A percentile compares a stretch with the other conserved stretches of the same genome.
Evolutionary conservation across 768 basidiomycete species (phyloP).

Genomic region (Sporobolomyces phaffii): DNA sequence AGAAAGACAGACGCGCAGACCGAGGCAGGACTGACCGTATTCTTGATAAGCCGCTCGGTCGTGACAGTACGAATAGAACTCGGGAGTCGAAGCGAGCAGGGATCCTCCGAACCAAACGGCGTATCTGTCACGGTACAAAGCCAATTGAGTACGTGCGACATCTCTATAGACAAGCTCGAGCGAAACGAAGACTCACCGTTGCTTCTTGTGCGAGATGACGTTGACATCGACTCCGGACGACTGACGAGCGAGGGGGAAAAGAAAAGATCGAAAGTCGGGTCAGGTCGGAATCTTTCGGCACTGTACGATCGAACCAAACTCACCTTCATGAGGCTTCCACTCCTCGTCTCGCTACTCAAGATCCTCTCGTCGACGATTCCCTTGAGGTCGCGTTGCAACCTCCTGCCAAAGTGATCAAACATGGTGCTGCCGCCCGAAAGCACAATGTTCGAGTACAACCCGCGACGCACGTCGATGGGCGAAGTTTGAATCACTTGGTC

Average conservation of each 20-base stretch:
- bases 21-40: too few species aligned
- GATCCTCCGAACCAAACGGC: constrained; percentile 99
- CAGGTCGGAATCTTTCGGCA: too few species aligned
- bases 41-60: constrained; percentile 32
- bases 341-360: constrained; percentile 64
- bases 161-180: too few species aligned
- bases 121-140: too few species aligned
- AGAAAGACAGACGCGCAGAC: too few species aligned
- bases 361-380: constrained; percentile 86
- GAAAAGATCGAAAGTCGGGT: too few species aligned
- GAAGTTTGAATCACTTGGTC: constrained; percentile 92
- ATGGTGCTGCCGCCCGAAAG: constrained; percentile 95
- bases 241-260: constrained; percentile 49
- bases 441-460: constrained; percentile 97
- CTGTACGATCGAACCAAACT: constrained; percentile 37
- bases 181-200: too few species aligned
- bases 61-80: constrained; percentile 85
- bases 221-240: constrained; percentile 94
- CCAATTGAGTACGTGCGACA: too few species aligned
- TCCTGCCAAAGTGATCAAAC: constrained; percentile 98
- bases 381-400: constrained; percentile 91
- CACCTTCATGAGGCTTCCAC: constrained; percentile 71
- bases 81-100: constrained; percentile 88
- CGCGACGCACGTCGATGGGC: constrained; percentile 93
- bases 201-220: constrained; percentile 95